These are phyloP conservation scores for Xerocomus minutiporus DNA, from an alignment of 1,284 basidiomycete genomes.

Conservation along the genomic window DNA sequence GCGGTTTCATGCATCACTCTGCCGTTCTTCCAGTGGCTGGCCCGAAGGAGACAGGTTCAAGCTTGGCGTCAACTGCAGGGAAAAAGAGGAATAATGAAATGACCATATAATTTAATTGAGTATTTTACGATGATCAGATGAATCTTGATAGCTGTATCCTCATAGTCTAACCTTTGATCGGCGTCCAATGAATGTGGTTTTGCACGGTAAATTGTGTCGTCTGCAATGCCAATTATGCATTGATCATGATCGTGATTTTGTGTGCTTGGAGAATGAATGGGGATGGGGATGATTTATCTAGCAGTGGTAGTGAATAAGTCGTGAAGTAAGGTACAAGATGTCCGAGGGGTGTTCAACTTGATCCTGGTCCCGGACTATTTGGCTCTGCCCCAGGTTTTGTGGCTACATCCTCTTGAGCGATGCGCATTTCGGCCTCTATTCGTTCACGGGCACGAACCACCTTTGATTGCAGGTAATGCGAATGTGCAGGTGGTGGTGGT, in stretches of 20 bases:
- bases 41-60: slow-evolving; percentile 30
- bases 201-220: background rate
- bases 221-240: slow-evolving; percentile 10
- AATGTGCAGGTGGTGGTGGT: slow-evolving; percentile 50
- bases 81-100: slow-evolving; percentile 7
- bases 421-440: slow-evolving; percentile 79
- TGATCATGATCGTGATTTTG: slow-evolving; percentile 13
- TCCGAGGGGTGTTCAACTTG: slow-evolving; percentile 15
- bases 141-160: background rate
- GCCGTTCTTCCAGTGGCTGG: slow-evolving; percentile 41
- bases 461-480: slow-evolving; percentile 95
- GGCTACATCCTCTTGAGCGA: slow-evolving; percentile 34
- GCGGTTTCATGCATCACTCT: slow-evolving; percentile 49
- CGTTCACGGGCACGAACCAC: slow-evolving; percentile 91
- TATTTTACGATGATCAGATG: background rate
- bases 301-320: slow-evolving; percentile 15
- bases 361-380: slow-evolving; percentile 18
- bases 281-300: slow-evolving; percentile 21
- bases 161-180: background rate
- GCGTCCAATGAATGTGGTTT: background rate
- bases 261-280: slow-evolving; percentile 21
- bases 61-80: slow-evolving; percentile 21
- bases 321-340: slow-evolving; percentile 3
- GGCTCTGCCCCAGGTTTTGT: slow-evolving; percentile 22
- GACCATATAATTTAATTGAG: background rate